Base-by-base conservation (phyloP, 352 stramenopile genomes). In the Globisporangium emineosum region DNA sequence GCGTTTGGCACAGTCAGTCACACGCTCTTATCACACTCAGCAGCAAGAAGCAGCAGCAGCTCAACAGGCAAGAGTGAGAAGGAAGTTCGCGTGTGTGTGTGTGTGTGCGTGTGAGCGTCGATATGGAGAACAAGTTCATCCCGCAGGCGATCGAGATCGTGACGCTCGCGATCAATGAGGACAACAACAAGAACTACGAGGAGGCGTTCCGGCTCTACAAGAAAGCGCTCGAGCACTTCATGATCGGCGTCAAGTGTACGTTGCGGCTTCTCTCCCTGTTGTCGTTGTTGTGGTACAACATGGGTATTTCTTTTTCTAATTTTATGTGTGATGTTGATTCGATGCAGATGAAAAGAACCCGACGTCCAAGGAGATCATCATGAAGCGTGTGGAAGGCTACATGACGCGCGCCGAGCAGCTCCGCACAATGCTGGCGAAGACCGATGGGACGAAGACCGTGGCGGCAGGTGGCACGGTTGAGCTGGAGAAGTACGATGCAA, bases 61-160 rank as follows among this genome's bases (percentile, higher is more conserved):
- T 2, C 21, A 57, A 21, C 6, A 19, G 32, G 15, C 35, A 45
- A 13, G 35, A 37, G 47, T n/a, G 19, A 35, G n/a, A 58, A 23
- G 9, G 13, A 50, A 33, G n/a, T 4, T 29, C 4, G 27, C 57
- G 55, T 1, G 42, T 13, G 42, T 33, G 47, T 27, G 52, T 57
- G 32, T 29, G 8, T 23, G 35, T 43, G 35, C 2, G 13, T 43
- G 35, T 13, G 10, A 15, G 21, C 27, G 19, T 37, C 57, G 61
- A 93, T n/a, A 57, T 96, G 87, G 87, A 96, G 79, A 96, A 96
- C 75, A 93, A 89, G 76, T 94, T 96, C 70, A 96, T 96, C 61
- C 87, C 87, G 63, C 87, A 96, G 81, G 88, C 88, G 67, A 95
- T 96, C 62, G 86, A 94, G 62, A 93, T 96, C 72, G 88, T 96